Evolutionary conservation across 2,329 filamentous ascomycete species (phyloP), one percentile per base, ranked within the genome.

Genomic region (Daldinia eschscholtzii): DNA sequence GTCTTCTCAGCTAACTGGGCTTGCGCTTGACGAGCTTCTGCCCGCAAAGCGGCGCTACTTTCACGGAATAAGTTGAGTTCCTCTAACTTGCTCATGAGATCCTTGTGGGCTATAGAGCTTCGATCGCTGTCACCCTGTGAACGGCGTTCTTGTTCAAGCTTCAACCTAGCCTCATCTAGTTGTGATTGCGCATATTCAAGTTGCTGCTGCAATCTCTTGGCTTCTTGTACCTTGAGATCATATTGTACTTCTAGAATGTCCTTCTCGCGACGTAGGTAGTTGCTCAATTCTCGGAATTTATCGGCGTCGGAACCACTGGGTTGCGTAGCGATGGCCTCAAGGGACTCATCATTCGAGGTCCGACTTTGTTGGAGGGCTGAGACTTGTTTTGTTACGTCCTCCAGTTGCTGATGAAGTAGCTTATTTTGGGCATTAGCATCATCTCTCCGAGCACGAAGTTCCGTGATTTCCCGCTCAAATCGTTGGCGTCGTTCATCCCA

Each of bases 241-340:
- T 94, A 92, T 76, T 98, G 95, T n/a, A 98, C 93, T 74, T 99
- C 95, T 7, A 98, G 87, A 72, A 99, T 98, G 78, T 98, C 96
- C 84, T 98, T 99, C 81, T 99, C 97, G 46, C 93, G 92, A 52
- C 95, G 91, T 68, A 99, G 84, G 79, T 96, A 99, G 69, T 89
- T 92, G 81, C 97, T 97, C 64, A 99, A 88, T 76, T 98, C 95
- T 69, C 96, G 92, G 9, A 97, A 87, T 60, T 92, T 93, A 72
- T 93, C 92, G 9, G 90, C 83, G 44, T 88, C 89, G 39, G 88
- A 84, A 57, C 89, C 85, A 4, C 87, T 82, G 6, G 85, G 81
- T 15, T 86, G 80, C 0, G 85, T 80, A 12, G 83, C 83, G 65
- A 85, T 82, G 12, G 83, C 83, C 33, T 92, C 89, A 12, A 88